These are phyloP conservation scores for Fusarium concolor DNA, from an alignment of 2,329 filamentous ascomycete species.

Conservation along the genomic window DNA sequence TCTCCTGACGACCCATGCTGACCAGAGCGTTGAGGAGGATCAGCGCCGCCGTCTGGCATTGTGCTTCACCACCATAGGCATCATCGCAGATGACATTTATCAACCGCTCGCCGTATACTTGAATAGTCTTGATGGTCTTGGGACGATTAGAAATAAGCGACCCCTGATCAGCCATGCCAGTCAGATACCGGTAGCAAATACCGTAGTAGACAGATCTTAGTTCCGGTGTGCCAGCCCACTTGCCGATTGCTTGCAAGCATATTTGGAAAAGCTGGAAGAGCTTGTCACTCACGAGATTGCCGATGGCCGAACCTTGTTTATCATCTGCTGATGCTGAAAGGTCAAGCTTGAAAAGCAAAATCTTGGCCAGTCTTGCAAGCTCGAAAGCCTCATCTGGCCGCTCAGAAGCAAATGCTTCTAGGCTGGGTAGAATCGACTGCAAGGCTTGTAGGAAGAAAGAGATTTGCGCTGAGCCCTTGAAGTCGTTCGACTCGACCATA, in stretches of 20 bases:
- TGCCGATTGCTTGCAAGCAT: conserved; percentile 81
- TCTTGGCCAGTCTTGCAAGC: conserved; percentile 79
- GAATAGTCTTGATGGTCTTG: conserved; percentile 79
- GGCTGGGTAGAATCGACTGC: conserved; percentile 86
- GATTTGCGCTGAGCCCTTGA: conserved; percentile 76
- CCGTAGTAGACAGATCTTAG: conserved; percentile 90
- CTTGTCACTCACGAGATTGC: conserved; percentile 86
- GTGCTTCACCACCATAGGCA: conserved; percentile 84
- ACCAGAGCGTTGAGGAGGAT: conserved; percentile 85
- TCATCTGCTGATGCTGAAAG: conserved; percentile 55
- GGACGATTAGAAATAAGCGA: conserved; percentile 60
- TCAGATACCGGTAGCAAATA: conserved; percentile 88
- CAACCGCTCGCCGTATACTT: conserved; percentile 77
- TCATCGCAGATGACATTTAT: conserved; percentile 93
- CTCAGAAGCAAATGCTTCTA: conserved; percentile 80
- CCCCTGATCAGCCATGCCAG: conserved; percentile 71
- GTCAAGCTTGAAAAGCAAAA: conserved; percentile 78
- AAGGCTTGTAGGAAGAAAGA: conserved; percentile 87
- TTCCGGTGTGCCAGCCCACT: conserved; percentile 75
- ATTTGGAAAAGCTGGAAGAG: conserved; percentile 92
- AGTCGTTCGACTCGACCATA: conserved; percentile 84
- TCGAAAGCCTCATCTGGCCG: conserved; percentile 78
- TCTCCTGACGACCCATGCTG: conserved; percentile 76
- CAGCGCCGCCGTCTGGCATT: conserved; percentile 86
- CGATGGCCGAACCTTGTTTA: conserved; percentile 61